These are phyloP conservation scores for Calonectria hongkongensis DNA, from an alignment of 2,329 filamentous ascomycete genomes.

Conservation along the genomic window DNA sequence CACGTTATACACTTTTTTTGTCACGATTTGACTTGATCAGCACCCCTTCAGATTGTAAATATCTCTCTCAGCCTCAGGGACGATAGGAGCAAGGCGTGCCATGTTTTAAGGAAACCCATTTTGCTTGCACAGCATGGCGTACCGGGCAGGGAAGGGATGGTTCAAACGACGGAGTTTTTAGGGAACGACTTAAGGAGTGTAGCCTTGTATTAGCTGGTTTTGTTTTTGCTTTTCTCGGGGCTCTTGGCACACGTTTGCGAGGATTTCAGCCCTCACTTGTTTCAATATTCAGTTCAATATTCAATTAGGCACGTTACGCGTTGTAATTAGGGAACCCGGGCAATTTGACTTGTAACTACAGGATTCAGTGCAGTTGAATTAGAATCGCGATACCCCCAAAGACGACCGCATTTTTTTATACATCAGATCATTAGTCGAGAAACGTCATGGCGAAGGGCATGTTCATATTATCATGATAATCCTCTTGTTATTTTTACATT, in stretches of 20 bases:
- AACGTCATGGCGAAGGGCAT: background rate
- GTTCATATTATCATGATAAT: background rate
- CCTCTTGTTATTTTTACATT: background rate
- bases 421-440: background rate
- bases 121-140: conserved; percentile 55
- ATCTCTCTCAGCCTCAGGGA: conserved; percentile 35
- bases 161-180: conserved; percentile 51
- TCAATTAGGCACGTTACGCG: conserved; percentile 29
- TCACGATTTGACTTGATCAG: conserved; percentile 48
- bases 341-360: conserved; percentile 34
- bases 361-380: conserved; percentile 37
- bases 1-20: conserved; percentile 49
- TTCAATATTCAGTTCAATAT: conserved; percentile 42
- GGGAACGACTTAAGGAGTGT: conserved; percentile 43
- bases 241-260: conserved; percentile 39
- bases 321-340: conserved; percentile 44
- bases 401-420: conserved; percentile 29
- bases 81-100: conserved; percentile 48
- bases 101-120: conserved; percentile 46
- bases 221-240: conserved; percentile 45
- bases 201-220: conserved; percentile 40
- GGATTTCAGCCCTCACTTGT: conserved; percentile 37
- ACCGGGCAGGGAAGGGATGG: conserved; percentile 47
- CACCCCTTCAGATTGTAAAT: conserved; percentile 36
- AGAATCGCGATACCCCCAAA: conserved; percentile 40